Evolutionary conservation across 1,284 basidiomycete species (phyloP), one percentile per base, ranked within the genome.

Genomic region (Rhodotorula sp.): DNA sequence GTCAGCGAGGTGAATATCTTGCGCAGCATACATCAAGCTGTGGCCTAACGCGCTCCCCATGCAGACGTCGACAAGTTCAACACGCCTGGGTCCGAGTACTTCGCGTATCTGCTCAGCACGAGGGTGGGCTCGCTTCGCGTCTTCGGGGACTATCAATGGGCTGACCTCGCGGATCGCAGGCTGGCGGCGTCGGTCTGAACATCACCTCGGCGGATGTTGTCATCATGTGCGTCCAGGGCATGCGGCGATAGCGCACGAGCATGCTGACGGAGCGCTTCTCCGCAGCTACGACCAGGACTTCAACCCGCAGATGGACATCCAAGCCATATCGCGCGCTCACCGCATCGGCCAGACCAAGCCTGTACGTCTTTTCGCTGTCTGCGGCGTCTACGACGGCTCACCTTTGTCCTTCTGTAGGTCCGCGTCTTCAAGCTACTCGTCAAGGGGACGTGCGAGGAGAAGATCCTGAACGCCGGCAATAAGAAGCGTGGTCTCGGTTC

Each of bases 61-160:
- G 24, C 44, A 72, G 51, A 57, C 68, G 96, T 98, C 87, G 94
- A 98, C 77, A 88, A 89, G 72, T 98, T 91, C 83, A 97, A 98
- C 79, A 88, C 86, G 49, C 88, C 89, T 4, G 86, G 85, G 61
- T 95, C 93, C 84, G 85, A 89, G 83, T 66, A 77, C 62, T 77
- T 77, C 44, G 74, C 77, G 54, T 80, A 77, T 71, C 71, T 79
- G 59, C 74, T 80, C 47, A 77, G 77, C 17, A 81, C 80, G 7
- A 67, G 76, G 54, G 62, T 61, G 49, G 34, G 59, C 49, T 3
- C 10, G 5, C 59, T 20, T 17, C 11, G 13, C 29, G 4, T 15
- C 2, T 19, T 10, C 22, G 5, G 17, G 1, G 10, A 15, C 2
- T n/a, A n/a, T n/a, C 30, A 1, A 20, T 44, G 13, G 29, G 24